Base-by-base conservation (phyloP, 2,329 filamentous ascomycete genomes). In the Ceratocystis lukuohia region DNA sequence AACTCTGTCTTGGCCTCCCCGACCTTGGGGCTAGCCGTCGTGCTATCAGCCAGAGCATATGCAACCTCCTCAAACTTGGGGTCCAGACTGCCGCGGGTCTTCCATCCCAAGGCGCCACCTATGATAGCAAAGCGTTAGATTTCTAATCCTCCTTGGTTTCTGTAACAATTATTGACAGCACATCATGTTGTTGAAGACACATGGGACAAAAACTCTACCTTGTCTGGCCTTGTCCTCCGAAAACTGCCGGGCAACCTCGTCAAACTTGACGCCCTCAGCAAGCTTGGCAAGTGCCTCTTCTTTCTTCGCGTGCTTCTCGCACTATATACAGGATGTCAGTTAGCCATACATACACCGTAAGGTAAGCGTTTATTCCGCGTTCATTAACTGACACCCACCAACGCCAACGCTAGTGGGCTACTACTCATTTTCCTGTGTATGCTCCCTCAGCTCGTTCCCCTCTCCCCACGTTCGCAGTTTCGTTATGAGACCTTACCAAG, bases 161-260 rank as follows among this genome's bases (percentile, higher is more conserved):
- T 10, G 22, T 28, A 28, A 28, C 22, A 41, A 5, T 3, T 12
- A 41, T 61, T 10, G 56, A 28, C 12, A 4, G 15, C 0, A 10
- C 33, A n/a, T 37, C 56, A 33, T 5, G 56, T 5, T 17, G 4
- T 5, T 17, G 4, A 10, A n/a, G 15, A 28, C 12, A 59, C 53
- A 57, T 15, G 12, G 48, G 20, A 53, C 48, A 10, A 48, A n/a
- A 28, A 28, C 22, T 15, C 62, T 71, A 84, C 82, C 86, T 74
- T 84, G 80, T 69, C 85, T 79, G 3, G 88, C 87, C 76, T 92
- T 91, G 74, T 92, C 88, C 75, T 91, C 88, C 0, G 86, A 89
- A 72, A 83, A 88, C 70, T 86, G 83, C 65, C 83, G 78, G 8
- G 88, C 88, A 5, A 91, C 87, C 61, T 88, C 85, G 71, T 91